phyloP scores from a whole-genome alignment of 495 filamentous ascomycete genomes.

The Aspergillus nanangensis region DNA sequence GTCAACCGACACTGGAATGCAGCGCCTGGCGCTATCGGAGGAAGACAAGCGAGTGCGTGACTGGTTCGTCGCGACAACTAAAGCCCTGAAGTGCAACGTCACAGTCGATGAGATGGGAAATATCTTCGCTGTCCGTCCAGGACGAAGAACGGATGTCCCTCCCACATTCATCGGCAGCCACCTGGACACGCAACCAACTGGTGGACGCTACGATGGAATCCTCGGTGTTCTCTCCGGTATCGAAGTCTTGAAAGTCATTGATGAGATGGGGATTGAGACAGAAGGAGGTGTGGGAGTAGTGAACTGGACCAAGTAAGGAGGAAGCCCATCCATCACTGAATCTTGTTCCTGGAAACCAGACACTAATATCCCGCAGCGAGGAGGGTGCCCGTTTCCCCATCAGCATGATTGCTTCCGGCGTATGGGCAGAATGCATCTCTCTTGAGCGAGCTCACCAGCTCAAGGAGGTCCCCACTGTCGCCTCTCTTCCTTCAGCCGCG shows the following conservation, averaged over 20 bases:
- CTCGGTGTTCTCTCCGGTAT: slow-evolving; percentile 69
- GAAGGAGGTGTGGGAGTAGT: slow-evolving; percentile 68
- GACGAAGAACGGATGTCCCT: slow-evolving; percentile 46
- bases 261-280: slow-evolving; percentile 66
- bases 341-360: not conserved
- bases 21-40: slow-evolving; percentile 62
- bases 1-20: slow-evolving; percentile 61
- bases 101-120: slow-evolving; percentile 68
- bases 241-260: slow-evolving; percentile 63
- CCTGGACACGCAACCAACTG: slow-evolving; percentile 74
- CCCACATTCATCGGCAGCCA: slow-evolving; percentile 71
- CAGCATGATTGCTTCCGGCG: slow-evolving; percentile 71
- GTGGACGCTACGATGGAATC: slow-evolving; percentile 72
- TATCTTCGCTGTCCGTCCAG: slow-evolving; percentile 68
- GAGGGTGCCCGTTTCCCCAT: slow-evolving; percentile 79
- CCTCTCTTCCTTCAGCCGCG: slow-evolving; percentile 36
- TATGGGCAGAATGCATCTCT: slow-evolving; percentile 68
- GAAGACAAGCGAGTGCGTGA: slow-evolving; percentile 67
- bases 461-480: slow-evolving; percentile 48
- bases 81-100: slow-evolving; percentile 57
- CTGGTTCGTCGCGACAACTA: slow-evolving; percentile 69
- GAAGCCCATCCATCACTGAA: not conserved
- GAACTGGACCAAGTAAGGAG: slow-evolving; percentile 77
- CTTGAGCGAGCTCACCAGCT: slow-evolving; percentile 58
- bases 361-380: slow-evolving; percentile 41